These are phyloP conservation scores for Aspergillus intermedius DNA, from an alignment of 2,329 filamentous ascomycete species.

Conservation along the genomic window DNA sequence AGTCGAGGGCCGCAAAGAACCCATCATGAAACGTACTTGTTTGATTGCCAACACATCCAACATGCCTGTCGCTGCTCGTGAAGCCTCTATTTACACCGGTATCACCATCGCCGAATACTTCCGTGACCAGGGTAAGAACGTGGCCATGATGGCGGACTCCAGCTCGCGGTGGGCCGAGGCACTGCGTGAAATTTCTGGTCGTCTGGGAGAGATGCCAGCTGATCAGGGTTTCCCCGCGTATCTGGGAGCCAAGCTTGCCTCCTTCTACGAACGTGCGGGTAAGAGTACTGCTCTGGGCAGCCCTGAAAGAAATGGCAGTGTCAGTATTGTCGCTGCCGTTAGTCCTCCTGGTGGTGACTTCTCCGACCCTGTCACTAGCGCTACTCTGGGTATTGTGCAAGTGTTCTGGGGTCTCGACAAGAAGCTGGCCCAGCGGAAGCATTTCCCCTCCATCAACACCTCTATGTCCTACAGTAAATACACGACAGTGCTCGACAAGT, in stretches of 20 bases:
- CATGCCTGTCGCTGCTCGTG: slow-evolving; percentile 97
- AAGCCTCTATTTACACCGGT: slow-evolving; percentile 97
- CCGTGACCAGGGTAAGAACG: slow-evolving; percentile 91
- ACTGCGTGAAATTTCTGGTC: slow-evolving; percentile 95
- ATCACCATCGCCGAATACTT: slow-evolving; percentile 97
- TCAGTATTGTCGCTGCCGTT: slow-evolving; percentile 96
- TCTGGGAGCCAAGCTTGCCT: slow-evolving; percentile 90
- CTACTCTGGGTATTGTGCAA: slow-evolving; percentile 93
- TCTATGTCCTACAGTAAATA: slow-evolving; percentile 95
- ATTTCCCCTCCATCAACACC: slow-evolving; percentile 98
- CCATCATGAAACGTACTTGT: slow-evolving; percentile 99
- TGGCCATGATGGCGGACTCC: slow-evolving; percentile 99
- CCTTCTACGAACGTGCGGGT: slow-evolving; percentile 98
- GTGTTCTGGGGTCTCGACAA: slow-evolving; percentile 99
- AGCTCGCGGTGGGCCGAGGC: slow-evolving; percentile 98
- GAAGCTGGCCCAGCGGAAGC: slow-evolving; percentile 97
- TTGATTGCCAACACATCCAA: slow-evolving; percentile 99
- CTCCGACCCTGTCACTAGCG: slow-evolving; percentile 91
- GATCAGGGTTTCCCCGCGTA: slow-evolving; percentile 99
- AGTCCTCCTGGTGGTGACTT: slow-evolving; percentile 98
- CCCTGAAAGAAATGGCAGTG: slow-evolving; percentile 80
- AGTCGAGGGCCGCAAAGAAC: slow-evolving; percentile 87
- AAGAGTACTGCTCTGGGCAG: slow-evolving; percentile 79
- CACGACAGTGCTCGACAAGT: slow-evolving; percentile 78
- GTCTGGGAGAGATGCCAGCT: slow-evolving; percentile 98